Conservation (phyloP, 176 grass and related monocot genomes). For the Hordeum marinum region DNA sequence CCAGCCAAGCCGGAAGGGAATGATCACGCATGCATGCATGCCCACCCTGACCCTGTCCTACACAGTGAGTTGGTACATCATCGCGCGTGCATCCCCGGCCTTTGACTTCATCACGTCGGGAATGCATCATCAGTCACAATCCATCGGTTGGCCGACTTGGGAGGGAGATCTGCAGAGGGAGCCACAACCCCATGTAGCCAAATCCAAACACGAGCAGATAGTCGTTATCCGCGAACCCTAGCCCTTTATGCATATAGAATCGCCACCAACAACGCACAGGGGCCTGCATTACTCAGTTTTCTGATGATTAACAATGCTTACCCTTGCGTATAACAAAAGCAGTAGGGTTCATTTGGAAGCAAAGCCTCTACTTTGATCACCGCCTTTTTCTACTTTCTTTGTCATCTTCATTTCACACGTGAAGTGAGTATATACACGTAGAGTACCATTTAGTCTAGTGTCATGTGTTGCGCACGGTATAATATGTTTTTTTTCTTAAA, state of each 20-base stretch:
- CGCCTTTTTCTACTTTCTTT: background rate
- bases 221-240: too few species aligned
- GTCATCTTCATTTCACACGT: background rate
- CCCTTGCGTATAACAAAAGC: background rate
- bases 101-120: background rate
- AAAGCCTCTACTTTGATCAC: background rate
- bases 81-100: background rate
- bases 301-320: background rate
- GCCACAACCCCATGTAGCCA: background rate
- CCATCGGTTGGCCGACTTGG: background rate
- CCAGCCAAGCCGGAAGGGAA: background rate
- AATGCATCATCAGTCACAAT: background rate
- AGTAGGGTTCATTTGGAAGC: background rate
- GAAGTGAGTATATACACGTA: background rate
- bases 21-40: background rate
- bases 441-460: too few species aligned
- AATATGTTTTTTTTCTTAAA: too few species aligned
- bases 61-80: background rate
- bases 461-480: too few species aligned
- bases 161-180: background rate
- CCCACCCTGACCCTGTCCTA: background rate
- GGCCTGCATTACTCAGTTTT: background rate
- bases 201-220: too few species aligned
- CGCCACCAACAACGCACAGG: background rate
- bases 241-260: background rate